phyloP scores from a whole-genome alignment of 345 rosid species.

The Citrus maxima region DNA sequence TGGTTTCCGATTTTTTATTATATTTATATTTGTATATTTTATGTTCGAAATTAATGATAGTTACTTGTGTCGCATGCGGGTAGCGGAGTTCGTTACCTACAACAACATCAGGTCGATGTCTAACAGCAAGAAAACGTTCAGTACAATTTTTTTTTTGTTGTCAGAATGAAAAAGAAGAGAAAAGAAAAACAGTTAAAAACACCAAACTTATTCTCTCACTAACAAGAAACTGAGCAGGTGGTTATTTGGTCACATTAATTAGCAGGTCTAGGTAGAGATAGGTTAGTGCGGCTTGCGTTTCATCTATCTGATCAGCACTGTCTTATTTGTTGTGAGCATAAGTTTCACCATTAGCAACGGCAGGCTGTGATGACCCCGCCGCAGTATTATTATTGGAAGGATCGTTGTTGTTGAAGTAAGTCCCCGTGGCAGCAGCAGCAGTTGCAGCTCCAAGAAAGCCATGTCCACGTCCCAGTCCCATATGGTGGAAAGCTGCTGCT shows the following conservation, averaged over 20 bases:
- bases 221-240: too few species aligned
- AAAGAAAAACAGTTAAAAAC: too few species aligned
- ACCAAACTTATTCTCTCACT: background rate
- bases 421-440: background rate
- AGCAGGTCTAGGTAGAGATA: background rate
- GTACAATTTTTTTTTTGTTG: too few species aligned
- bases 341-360: constrained; percentile 21
- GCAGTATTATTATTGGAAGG: background rate
- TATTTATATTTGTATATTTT: too few species aligned
- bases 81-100: too few species aligned
- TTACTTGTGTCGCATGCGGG: too few species aligned
- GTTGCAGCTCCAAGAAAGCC: constrained; percentile 35
- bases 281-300: background rate
- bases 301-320: background rate
- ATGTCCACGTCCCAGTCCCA: constrained; percentile 16
- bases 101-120: too few species aligned
- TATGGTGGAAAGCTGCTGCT: constrained; percentile 25
- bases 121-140: too few species aligned
- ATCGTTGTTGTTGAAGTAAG: constrained; percentile 43
- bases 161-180: too few species aligned
- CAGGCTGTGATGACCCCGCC: constrained; percentile 23
- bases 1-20: too few species aligned
- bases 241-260: background rate
- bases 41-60: too few species aligned
- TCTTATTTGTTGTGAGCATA: constrained; percentile 29